A percentile compares a stretch with the other conserved stretches of the same genome.
Conservation (phyloP, 257 asterid species). For the Solanum okadae region DNA sequence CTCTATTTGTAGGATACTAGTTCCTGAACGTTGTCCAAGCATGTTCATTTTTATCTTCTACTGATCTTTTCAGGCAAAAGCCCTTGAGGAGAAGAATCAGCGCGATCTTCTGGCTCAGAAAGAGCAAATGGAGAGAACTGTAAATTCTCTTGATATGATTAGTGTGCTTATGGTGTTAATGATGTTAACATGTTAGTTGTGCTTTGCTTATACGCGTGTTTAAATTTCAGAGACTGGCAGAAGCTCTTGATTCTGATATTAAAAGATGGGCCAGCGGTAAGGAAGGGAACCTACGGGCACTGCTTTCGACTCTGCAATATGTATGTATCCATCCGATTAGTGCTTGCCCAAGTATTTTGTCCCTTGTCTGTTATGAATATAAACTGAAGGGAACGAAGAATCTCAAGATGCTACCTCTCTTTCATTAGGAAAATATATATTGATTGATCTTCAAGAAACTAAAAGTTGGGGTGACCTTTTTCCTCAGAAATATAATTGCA, state of each 20-base stretch:
- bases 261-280: constrained; percentile 95
- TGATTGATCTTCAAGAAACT: background rate
- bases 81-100: constrained; percentile 93
- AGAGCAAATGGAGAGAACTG: constrained; percentile 97
- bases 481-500: background rate
- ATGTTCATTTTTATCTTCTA: background rate
- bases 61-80: constrained; percentile 67
- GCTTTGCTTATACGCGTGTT: background rate
- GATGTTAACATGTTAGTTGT: background rate
- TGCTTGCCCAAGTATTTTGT: background rate
- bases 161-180: background rate
- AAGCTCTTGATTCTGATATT: constrained; percentile 83
- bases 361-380: background rate
- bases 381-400: background rate
- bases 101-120: constrained; percentile 86
- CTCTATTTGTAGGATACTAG: constrained; percentile 4
- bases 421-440: background rate
- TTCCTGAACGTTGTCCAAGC: constrained; percentile 1
- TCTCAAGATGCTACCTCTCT: background rate
- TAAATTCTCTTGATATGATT: constrained; percentile 18
- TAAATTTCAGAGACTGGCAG: constrained; percentile 82
- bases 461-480: background rate
- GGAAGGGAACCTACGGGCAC: constrained; percentile 94
- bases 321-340: constrained; percentile 24
- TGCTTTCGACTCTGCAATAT: constrained; percentile 95